A percentile compares a stretch with the other conserved stretches of the same genome.
Evolutionary conservation across 495 filamentous ascomycete genomes (phyloP).

Genomic region (Penicillium coffeae): DNA sequence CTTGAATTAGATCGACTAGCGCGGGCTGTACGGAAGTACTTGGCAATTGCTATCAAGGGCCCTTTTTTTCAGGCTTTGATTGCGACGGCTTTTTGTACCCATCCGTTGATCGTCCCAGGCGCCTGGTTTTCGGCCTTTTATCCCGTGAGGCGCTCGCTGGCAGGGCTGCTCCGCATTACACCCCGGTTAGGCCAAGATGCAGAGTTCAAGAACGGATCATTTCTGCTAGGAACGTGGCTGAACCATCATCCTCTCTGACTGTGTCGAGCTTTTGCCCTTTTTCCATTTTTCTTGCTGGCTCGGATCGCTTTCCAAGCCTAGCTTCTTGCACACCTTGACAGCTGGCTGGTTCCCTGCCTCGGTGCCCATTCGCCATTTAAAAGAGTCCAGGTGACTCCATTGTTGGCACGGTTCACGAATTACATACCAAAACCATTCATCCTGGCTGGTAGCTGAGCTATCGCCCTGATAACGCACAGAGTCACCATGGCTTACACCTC

Average conservation of each 20-base stretch:
- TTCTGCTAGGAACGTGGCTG: constrained; percentile 47
- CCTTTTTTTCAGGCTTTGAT: neutral
- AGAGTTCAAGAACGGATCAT: constrained; percentile 44
- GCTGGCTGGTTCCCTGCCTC: constrained; percentile 31
- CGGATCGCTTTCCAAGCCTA: constrained; percentile 34
- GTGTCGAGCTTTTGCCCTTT: constrained; percentile 35
- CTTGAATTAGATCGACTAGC: neutral
- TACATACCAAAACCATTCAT: constrained; percentile 14
- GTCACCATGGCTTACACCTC: constrained; percentile 43
- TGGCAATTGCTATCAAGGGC: neutral
- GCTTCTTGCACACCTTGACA: constrained; percentile 26
- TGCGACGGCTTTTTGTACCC: neutral
- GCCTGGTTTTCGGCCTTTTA: constrained; percentile 8
- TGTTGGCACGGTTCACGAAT: constrained; percentile 37
- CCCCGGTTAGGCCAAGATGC: constrained; percentile 48
- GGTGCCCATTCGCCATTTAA: constrained; percentile 35
- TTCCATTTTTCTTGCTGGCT: constrained; percentile 20
- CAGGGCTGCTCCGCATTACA: constrained; percentile 45
- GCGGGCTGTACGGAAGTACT: neutral
- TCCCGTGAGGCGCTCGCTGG: constrained; percentile 41
- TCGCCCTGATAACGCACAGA: constrained; percentile 26
- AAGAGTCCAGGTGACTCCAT: constrained; percentile 47
- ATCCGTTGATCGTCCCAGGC: constrained; percentile 2
- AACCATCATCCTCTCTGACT: constrained; percentile 30
- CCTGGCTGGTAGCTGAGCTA: constrained; percentile 34